phyloP scores from a whole-genome alignment of 2,329 filamentous ascomycete genomes.

The Xylaria sp. region DNA sequence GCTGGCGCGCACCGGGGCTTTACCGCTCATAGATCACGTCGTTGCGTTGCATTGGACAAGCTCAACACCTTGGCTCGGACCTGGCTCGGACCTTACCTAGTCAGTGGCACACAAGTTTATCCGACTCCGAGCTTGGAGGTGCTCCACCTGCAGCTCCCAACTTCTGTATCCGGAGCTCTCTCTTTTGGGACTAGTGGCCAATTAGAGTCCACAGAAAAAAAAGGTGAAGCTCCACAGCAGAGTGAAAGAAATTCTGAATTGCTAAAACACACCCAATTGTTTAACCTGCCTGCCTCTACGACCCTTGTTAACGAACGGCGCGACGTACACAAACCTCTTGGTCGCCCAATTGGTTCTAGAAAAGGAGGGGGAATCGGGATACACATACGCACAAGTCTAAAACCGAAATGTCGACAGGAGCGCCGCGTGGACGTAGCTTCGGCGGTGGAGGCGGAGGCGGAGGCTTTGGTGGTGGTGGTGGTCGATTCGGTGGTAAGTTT shows the following conservation, averaged over 20 bases:
- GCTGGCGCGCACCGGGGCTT: no score
- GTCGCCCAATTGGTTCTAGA: constrained; percentile 19
- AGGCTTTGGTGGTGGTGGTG: constrained; percentile 33
- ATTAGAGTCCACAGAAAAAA: constrained; percentile 20
- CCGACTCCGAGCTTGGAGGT: constrained; percentile 7
- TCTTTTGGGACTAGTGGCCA: constrained; percentile 12
- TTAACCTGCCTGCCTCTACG: background rate
- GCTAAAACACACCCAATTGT: constrained; percentile 8
- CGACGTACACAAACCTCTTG: constrained; percentile 1
- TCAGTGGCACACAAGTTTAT: constrained; percentile 20
- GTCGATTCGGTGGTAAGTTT: constrained; percentile 45
- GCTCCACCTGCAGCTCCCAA: constrained; percentile 5
- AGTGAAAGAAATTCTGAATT: constrained; percentile 30
- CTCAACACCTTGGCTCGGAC: no score
- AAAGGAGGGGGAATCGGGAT: background rate
- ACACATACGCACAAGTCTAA: constrained; percentile 3
- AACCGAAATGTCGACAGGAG: constrained; percentile 49
- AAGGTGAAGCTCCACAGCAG: constrained; percentile 28
- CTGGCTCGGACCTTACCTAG: no score
- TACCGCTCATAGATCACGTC: no score
- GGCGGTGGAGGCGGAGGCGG: constrained; percentile 44
- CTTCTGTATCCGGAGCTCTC: constrained; percentile 15
- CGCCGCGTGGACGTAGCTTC: constrained; percentile 49
- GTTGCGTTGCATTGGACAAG: no score
- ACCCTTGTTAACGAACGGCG: constrained; percentile 12